Evolutionary conservation across 1,284 basidiomycete species (phyloP).

Genomic region (Pascua sp.): DNA sequence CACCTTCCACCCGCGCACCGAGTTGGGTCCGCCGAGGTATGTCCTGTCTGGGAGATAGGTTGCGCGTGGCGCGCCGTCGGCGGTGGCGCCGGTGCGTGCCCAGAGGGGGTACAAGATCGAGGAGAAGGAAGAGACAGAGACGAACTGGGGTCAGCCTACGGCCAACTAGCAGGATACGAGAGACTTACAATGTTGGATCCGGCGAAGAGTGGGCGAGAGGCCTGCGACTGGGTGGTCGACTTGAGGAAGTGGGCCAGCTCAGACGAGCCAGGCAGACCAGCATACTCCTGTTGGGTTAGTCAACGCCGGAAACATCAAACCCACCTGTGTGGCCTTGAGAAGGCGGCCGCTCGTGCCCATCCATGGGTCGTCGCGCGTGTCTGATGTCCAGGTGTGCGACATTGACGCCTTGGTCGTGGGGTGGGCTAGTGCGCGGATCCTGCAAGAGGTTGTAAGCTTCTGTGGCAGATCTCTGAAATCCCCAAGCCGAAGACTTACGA

Average conservation of each 20-base stretch:
- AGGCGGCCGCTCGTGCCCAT: constrained; percentile 65
- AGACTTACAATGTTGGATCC: constrained; percentile 47
- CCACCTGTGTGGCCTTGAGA: constrained; percentile 59
- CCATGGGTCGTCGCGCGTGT: constrained; percentile 72
- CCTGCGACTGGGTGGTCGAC: constrained; percentile 62
- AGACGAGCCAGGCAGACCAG: constrained; percentile 70
- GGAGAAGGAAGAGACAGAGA: constrained; percentile 45
- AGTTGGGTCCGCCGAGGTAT: constrained; percentile 90
- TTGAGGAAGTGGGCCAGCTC: constrained; percentile 62
- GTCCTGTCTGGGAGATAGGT: constrained; percentile 75
- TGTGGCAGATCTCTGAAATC: background rate
- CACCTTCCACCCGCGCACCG: constrained; percentile 76
- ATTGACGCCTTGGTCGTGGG: constrained; percentile 78
- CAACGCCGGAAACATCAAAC: constrained; percentile 2
- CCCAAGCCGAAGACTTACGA: constrained; percentile 61
- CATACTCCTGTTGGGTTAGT: constrained; percentile 57
- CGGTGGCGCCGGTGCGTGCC: constrained; percentile 4
- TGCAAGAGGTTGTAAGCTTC: constrained; percentile 39
- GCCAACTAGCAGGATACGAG: no score
- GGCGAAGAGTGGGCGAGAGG: constrained; percentile 58
- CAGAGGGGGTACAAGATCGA: constrained; percentile 45
- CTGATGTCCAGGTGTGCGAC: constrained; percentile 70
- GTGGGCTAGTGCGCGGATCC: constrained; percentile 77
- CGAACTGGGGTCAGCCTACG: constrained; percentile 26
- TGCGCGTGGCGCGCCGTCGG: constrained; percentile 8